These are phyloP conservation scores for Abrus precatorius DNA, from an alignment of 306 rosid species.

Conservation along the genomic window DNA sequence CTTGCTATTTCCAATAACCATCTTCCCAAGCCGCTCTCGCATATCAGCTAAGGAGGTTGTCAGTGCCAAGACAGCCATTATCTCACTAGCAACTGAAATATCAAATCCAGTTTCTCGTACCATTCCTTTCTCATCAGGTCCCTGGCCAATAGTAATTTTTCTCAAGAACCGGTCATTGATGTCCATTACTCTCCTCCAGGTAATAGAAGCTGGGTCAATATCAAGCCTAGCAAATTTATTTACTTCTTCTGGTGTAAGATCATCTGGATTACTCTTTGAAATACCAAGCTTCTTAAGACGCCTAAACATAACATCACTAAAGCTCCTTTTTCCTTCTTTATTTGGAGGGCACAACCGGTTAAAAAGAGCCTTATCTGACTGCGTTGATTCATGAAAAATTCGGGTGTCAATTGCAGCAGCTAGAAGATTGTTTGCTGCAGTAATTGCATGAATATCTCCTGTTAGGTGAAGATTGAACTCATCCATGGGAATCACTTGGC, in stretches of 20 bases:
- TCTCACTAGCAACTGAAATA: conserved; percentile 98
- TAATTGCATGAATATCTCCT: conserved; percentile 98
- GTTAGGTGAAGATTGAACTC: conserved; percentile 99
- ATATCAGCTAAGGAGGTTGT: conserved; percentile 92
- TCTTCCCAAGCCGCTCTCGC: conserved; percentile 96
- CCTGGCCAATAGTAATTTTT: conserved; percentile 91
- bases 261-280: conserved; percentile 87
- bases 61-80: conserved; percentile 98
- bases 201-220: conserved; percentile 82
- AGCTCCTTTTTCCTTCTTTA: conserved; percentile 90
- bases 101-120: conserved; percentile 97
- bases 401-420: conserved; percentile 98
- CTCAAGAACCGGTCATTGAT: conserved; percentile 93
- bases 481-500: conserved; percentile 99
- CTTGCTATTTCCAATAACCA: conserved; percentile 95
- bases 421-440: conserved; percentile 97
- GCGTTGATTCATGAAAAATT: conserved; percentile 89
- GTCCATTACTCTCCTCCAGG: conserved; percentile 99
- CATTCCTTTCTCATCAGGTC: conserved; percentile 99
- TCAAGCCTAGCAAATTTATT: conserved; percentile 91
- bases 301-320: conserved; percentile 79
- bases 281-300: conserved; percentile 85
- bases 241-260: conserved; percentile 88
- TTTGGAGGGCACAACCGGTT: conserved; percentile 92
- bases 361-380: conserved; percentile 94